Conservation (phyloP, 768 basidiomycete genomes). For the Suillus americanus region DNA sequence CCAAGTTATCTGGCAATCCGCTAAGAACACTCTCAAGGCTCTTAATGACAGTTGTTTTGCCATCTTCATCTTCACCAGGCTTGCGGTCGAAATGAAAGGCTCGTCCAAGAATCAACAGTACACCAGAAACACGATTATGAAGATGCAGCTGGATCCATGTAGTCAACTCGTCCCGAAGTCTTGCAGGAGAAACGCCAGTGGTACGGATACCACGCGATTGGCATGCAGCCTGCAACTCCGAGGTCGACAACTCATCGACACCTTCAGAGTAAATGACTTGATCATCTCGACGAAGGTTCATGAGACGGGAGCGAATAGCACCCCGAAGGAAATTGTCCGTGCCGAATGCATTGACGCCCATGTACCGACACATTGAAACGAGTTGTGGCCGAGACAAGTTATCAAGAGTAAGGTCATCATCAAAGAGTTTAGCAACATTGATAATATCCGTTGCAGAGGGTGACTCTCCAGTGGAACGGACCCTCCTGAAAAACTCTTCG, state of each 20-base stretch:
- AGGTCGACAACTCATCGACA: conserved; percentile 84
- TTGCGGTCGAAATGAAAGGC: conserved; percentile 92
- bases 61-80: conserved; percentile 72
- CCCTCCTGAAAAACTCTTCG: conserved; percentile 99
- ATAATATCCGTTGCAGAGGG: conserved; percentile 88
- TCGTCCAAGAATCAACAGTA: conserved; percentile 88
- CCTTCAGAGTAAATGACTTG: conserved; percentile 90
- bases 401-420: conserved; percentile 97
- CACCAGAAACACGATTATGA: conserved; percentile 89
- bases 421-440: conserved; percentile 94
- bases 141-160: conserved; percentile 95
- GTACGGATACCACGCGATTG: conserved; percentile 94
- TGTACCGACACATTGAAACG: conserved; percentile 95
- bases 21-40: conserved; percentile 89
- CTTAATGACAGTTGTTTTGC: conserved; percentile 76
- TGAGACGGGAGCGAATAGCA: conserved; percentile 79
- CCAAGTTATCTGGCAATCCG: conserved; percentile 91
- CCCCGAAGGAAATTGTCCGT: conserved; percentile 98
- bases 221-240: conserved; percentile 90
- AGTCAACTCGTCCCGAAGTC: conserved; percentile 83
- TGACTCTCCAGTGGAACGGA: conserved; percentile 92
- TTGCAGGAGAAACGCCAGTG: conserved; percentile 80
- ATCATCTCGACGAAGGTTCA: conserved; percentile 87
- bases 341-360: conserved; percentile 98
- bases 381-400: conserved; percentile 98